phyloP scores from a whole-genome alignment of 2,329 filamentous ascomycete genomes.

The Fusarium abutilonis region DNA sequence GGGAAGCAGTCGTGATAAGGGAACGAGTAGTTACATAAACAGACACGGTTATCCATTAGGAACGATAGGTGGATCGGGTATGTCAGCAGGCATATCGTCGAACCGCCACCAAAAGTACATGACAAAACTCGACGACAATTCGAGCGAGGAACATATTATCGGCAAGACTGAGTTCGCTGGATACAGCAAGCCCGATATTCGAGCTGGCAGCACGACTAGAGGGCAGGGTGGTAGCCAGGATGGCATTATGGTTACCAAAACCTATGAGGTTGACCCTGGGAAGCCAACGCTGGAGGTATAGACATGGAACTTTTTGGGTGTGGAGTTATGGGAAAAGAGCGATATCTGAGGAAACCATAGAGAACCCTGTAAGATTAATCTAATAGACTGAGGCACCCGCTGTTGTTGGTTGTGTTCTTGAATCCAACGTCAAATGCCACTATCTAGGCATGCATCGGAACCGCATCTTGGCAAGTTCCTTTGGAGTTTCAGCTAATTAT shows the following conservation, averaged over 20 bases:
- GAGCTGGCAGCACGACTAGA: slow-evolving; percentile 39
- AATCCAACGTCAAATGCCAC: neutral
- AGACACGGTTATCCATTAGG: slow-evolving; percentile 41
- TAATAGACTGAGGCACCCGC: neutral
- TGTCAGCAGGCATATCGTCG: slow-evolving; percentile 9
- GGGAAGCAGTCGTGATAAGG: slow-evolving; percentile 44
- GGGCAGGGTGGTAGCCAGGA: slow-evolving; percentile 27
- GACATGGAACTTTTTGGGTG: neutral
- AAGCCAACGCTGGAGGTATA: slow-evolving; percentile 44
- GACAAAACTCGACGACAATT: slow-evolving; percentile 45
- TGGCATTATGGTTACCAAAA: slow-evolving; percentile 42
- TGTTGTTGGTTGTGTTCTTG: neutral
- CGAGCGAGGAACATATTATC: slow-evolving; percentile 49
- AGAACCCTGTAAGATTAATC: neutral
- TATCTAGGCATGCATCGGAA: neutral
- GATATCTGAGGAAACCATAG: neutral
- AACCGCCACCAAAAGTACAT: slow-evolving; percentile 39
- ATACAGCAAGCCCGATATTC: slow-evolving; percentile 35
- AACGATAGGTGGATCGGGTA: slow-evolving; percentile 42
- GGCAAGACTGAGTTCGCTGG: slow-evolving; percentile 31
- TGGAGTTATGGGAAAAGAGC: slow-evolving; percentile 14
- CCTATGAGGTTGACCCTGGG: slow-evolving; percentile 39
- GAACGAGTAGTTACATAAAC: slow-evolving; percentile 40
- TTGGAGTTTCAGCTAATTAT: neutral
- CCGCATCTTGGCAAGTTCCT: neutral